Evolutionary conservation across 139 green algal genomes (phyloP).

Genomic region (Coelastrella sp.): DNA sequence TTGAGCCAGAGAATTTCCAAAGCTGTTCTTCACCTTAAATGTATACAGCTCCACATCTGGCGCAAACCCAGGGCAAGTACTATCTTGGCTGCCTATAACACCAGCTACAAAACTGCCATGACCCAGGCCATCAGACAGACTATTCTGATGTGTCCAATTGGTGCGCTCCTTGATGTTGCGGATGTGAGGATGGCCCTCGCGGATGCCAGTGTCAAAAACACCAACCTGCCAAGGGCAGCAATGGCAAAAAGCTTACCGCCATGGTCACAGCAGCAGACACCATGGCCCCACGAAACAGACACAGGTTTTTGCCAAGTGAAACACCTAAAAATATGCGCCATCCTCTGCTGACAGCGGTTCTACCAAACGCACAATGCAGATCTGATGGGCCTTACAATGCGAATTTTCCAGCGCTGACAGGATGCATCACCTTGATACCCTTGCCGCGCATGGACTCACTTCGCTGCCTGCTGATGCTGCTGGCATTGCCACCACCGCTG

Average conservation of each 20-base stretch:
- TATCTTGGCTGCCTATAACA: slow-evolving; percentile 88
- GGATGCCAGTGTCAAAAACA: slow-evolving; percentile 98
- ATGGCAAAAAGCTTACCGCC: background rate
- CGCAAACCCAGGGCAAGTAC: slow-evolving; percentile 90
- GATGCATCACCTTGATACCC: slow-evolving; percentile 74
- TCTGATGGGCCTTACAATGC: too few species aligned
- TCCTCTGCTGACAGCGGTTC: too few species aligned
- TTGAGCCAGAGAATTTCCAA: too few species aligned
- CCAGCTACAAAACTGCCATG: slow-evolving; percentile 98
- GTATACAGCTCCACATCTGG: slow-evolving; percentile 95
- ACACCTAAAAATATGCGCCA: too few species aligned
- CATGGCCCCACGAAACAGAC: too few species aligned
- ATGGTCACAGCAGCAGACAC: too few species aligned
- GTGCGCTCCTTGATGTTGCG: slow-evolving; percentile 95
- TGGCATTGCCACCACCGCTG: slow-evolving; percentile 7
- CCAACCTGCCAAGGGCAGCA: slow-evolving; percentile 67
- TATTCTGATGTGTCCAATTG: slow-evolving; percentile 98
- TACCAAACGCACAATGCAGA: too few species aligned
- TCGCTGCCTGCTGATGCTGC: too few species aligned
- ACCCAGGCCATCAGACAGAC: slow-evolving; percentile 93
- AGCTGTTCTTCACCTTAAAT: slow-evolving; percentile 81
- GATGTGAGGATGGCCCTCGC: slow-evolving; percentile 92
- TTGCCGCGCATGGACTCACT: too few species aligned
- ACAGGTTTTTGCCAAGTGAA: too few species aligned
- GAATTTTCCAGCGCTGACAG: background rate